phyloP scores from a whole-genome alignment of 75 land plant genomes.

The Selaginella moellendorffii region DNA sequence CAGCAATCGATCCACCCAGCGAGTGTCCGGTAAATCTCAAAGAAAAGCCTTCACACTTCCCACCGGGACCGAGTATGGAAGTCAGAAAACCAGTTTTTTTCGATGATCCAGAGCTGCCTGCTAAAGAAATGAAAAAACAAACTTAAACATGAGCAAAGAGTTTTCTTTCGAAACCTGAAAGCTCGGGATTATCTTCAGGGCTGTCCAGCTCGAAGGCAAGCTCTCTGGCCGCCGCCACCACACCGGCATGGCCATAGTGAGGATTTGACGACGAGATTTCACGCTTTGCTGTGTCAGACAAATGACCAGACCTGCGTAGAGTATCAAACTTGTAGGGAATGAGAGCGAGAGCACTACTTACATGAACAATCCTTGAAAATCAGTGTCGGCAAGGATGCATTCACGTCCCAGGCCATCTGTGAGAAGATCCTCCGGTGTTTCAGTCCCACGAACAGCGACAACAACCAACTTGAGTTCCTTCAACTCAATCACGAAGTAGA shows the following conservation, averaged over 20 bases:
- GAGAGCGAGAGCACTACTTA: conserved; percentile 18
- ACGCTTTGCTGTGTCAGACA: conserved; percentile 23
- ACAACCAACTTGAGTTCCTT: conserved; percentile 46
- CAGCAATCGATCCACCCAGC: conserved; percentile 77
- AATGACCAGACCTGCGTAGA: background rate
- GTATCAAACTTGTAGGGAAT: background rate
- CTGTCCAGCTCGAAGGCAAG: conserved; percentile 56
- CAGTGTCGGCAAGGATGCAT: conserved; percentile 41
- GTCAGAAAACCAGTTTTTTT: conserved; percentile 42
- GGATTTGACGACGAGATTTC: conserved; percentile 42
- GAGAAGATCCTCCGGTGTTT: conserved; percentile 82
- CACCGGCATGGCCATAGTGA: conserved; percentile 76
- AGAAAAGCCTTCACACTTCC: conserved; percentile 65
- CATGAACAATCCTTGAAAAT: conserved; percentile 73
- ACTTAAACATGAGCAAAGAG: too few species aligned
- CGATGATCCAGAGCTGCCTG: background rate
- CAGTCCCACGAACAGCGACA: conserved; percentile 85
- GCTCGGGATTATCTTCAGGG: conserved; percentile 15
- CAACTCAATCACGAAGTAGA: conserved; percentile 61
- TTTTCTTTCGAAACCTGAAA: background rate
- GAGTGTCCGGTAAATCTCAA: conserved; percentile 85
- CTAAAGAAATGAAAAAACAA: background rate
- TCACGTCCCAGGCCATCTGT: conserved; percentile 82
- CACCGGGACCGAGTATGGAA: conserved; percentile 50
- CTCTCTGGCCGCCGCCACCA: conserved; percentile 72